Base-by-base conservation (phyloP, 2,329 filamentous ascomycete species). In the Neonectria sp. region DNA sequence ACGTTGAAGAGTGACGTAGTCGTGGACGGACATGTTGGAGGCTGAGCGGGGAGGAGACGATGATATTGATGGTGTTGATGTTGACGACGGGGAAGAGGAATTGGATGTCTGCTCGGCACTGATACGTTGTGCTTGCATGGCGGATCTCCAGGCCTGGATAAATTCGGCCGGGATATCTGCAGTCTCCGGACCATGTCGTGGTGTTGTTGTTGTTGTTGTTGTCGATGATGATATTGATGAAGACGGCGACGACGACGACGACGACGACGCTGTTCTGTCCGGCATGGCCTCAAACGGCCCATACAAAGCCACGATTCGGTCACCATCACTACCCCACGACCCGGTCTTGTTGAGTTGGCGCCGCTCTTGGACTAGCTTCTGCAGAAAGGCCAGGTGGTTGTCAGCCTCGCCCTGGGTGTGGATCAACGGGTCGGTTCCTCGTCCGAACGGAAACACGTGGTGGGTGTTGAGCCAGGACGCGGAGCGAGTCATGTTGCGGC, bases 251-350 rank as follows among this genome's bases (percentile, higher is more conserved):
- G 12, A 15, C 11, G 45, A 25, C n/a, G n/a, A 6, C 46, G 46
- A 12, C 2, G 21, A 21, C 46, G 46, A 12, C n/a, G 46, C 25
- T 29, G 46, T 49, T 49, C 17, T 24, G 15, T 40, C 6, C 6
- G 25, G 11, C n/a, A 12, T 49, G 46, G 12, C 46, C 46, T 29
- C 25, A 15, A 49, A 25, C 17, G 46, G 46, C 13, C 46, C 46
- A 49, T 49, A 29, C 25, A 49, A 49, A 49, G 46, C 21, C 46
- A n/a, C n/a, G 15, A 49, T 49, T 24, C 46, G 46, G 15, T 49
- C 46, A 49, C 13, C 6, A 49, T 49, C 46, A 29, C 15, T 49
- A 29, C 46, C 46, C 46, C 46, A 49, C 9, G 46, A 49, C 46
- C 11, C 12, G 12, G 46, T 25, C 46, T 24, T 49, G 46, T 24